Evolutionary conservation across 2,329 filamentous ascomycete genomes (phyloP).

Genomic region (Fulvia fulva): DNA sequence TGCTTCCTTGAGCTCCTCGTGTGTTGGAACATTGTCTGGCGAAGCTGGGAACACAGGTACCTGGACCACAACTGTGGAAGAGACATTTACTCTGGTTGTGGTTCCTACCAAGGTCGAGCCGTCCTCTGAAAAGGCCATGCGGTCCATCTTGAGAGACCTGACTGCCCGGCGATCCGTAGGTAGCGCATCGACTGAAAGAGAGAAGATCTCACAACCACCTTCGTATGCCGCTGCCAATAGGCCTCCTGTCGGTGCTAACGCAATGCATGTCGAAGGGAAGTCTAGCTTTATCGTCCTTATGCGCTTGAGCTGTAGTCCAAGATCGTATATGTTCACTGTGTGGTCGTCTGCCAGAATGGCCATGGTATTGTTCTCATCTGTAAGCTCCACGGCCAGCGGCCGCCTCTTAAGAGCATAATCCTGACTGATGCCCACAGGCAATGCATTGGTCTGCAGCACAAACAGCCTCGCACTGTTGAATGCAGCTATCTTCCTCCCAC

Average conservation of each 20-base stretch:
- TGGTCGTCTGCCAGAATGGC: slow-evolving; percentile 78
- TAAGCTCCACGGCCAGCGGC: slow-evolving; percentile 71
- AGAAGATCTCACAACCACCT: slow-evolving; percentile 79
- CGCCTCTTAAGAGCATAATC: slow-evolving; percentile 76
- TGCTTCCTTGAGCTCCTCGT: slow-evolving; percentile 36
- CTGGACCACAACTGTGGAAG: slow-evolving; percentile 34
- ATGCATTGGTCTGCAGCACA: slow-evolving; percentile 63
- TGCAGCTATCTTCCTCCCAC: slow-evolving; percentile 69
- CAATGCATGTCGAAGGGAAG: slow-evolving; percentile 72
- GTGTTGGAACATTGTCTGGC: slow-evolving; percentile 29
- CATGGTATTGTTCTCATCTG: slow-evolving; percentile 69
- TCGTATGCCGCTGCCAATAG: slow-evolving; percentile 84
- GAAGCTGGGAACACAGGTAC: slow-evolving; percentile 35
- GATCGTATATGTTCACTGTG: slow-evolving; percentile 76
- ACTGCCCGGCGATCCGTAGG: slow-evolving; percentile 36
- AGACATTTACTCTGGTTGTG: slow-evolving; percentile 35
- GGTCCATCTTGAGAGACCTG: slow-evolving; percentile 34
- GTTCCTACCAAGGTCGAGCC: slow-evolving; percentile 36
- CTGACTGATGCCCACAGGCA: slow-evolving; percentile 57
- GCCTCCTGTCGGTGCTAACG: slow-evolving; percentile 73
- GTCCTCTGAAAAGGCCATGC: slow-evolving; percentile 35
- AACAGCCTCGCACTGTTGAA: slow-evolving; percentile 84
- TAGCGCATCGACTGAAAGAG: slow-evolving; percentile 58
- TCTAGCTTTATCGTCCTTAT: slow-evolving; percentile 68
- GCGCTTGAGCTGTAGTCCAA: slow-evolving; percentile 59